These are phyloP conservation scores for Teratosphaeria viscida DNA, from an alignment of 2,329 filamentous ascomycete species.

Conservation along the genomic window DNA sequence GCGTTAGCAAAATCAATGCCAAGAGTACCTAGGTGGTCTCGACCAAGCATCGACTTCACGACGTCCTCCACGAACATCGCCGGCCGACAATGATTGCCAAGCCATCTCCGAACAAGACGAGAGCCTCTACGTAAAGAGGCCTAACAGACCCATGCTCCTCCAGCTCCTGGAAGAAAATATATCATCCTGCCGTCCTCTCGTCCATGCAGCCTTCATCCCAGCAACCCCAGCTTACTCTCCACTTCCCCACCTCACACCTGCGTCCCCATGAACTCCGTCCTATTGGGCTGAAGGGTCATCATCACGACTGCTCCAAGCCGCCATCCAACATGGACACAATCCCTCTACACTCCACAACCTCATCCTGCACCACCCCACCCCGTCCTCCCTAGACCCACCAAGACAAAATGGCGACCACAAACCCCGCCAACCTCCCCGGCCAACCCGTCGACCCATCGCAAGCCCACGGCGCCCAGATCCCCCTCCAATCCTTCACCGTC, in stretches of 20 bases:
- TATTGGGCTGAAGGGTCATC: background rate
- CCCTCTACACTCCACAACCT: background rate
- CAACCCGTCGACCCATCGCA: constrained; percentile 13
- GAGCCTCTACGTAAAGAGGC: too few species aligned
- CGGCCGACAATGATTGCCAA: too few species aligned
- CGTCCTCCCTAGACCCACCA: background rate
- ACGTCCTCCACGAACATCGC: too few species aligned
- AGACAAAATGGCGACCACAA: constrained; percentile 10
- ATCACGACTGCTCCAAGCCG: background rate
- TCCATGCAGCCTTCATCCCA: background rate
- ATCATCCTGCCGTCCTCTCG: background rate
- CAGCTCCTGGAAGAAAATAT: too few species aligned
- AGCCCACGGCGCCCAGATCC: constrained; percentile 37
- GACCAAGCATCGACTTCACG: too few species aligned
- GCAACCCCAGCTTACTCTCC: background rate
- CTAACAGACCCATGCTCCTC: too few species aligned
- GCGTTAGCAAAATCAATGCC: too few species aligned
- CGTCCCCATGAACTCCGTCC: background rate
- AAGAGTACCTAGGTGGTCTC: too few species aligned
- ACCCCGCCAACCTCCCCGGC: constrained; percentile 8
- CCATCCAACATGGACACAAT: background rate
- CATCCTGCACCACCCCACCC: background rate
- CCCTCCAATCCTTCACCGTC: constrained; percentile 35
- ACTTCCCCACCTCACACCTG: background rate
- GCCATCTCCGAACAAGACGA: too few species aligned